These are phyloP conservation scores for Dothideomycetes sp. DNA, from an alignment of 2,329 filamentous ascomycete genomes.

Conservation along the genomic window DNA sequence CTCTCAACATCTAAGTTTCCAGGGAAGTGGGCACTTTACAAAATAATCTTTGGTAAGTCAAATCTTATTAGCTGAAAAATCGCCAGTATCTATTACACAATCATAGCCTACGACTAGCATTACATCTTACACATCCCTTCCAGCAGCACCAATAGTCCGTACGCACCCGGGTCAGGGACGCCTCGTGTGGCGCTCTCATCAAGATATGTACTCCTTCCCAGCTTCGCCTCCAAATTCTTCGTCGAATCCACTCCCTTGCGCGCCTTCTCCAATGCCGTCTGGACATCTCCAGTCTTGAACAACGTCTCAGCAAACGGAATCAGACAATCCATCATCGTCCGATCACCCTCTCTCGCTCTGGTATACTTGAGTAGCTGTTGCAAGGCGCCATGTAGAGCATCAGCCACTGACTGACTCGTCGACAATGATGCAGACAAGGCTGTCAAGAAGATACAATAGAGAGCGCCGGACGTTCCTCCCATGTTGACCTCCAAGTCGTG, in stretches of 20 bases:
- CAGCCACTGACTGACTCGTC: constrained; percentile 12
- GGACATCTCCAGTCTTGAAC: constrained; percentile 12
- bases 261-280: constrained; percentile 16
- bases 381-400: constrained; percentile 17
- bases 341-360: constrained; percentile 20
- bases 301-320: constrained; percentile 23
- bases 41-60: no score
- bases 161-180: constrained; percentile 25
- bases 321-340: constrained; percentile 26
- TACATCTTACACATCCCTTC: constrained; percentile 17
- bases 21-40: no score
- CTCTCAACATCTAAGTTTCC: no score
- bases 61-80: no score
- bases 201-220: constrained; percentile 24
- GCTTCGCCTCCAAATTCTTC: constrained; percentile 22
- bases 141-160: constrained; percentile 24
- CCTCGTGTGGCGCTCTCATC: constrained; percentile 24
- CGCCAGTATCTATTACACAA: no score
- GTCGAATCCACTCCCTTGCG: constrained; percentile 21
- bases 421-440: constrained; percentile 19
- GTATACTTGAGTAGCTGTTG: constrained; percentile 22
- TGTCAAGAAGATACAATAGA: constrained; percentile 25
- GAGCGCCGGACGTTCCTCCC: constrained; percentile 23
- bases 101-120: not conserved
- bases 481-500: constrained; percentile 24